phyloP scores from a whole-genome alignment of 2,329 filamentous ascomycete species.

The Aspergillus fumigatus region DNA sequence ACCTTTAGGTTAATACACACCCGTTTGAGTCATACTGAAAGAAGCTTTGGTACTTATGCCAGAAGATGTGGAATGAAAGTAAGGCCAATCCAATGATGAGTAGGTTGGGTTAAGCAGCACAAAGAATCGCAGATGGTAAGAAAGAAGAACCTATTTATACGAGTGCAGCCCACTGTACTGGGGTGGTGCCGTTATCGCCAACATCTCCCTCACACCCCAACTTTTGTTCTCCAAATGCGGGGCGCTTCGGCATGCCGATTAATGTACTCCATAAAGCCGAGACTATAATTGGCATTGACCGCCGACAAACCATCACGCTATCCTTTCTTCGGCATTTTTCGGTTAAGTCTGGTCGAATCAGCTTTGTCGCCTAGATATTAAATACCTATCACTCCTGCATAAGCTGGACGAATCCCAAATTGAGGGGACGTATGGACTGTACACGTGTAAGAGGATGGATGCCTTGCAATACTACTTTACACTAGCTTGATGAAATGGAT shows the following conservation, averaged over 20 bases:
- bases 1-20: neutral
- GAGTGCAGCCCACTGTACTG: neutral
- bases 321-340: neutral
- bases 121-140: neutral
- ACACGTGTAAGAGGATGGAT: neutral
- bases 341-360: neutral
- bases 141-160: neutral
- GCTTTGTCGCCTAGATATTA: neutral
- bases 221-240: slow-evolving; percentile 14
- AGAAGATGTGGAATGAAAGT: neutral
- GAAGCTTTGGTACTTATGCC: neutral
- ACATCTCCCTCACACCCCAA: neutral
- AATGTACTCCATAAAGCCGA: slow-evolving; percentile 19
- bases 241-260: slow-evolving; percentile 26
- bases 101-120: neutral
- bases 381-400: neutral
- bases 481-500: neutral
- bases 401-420: neutral
- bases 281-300: slow-evolving; percentile 19
- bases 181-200: neutral
- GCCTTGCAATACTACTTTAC: neutral
- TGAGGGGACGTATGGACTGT: neutral
- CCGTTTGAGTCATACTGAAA: slow-evolving; percentile 2
- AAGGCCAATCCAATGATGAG: neutral
- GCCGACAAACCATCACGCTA: slow-evolving; percentile 8